A percentile compares a stretch with the other conserved stretches of the same genome.
Conservation (phyloP, 306 rosid species). For the Carpinus viminea region DNA sequence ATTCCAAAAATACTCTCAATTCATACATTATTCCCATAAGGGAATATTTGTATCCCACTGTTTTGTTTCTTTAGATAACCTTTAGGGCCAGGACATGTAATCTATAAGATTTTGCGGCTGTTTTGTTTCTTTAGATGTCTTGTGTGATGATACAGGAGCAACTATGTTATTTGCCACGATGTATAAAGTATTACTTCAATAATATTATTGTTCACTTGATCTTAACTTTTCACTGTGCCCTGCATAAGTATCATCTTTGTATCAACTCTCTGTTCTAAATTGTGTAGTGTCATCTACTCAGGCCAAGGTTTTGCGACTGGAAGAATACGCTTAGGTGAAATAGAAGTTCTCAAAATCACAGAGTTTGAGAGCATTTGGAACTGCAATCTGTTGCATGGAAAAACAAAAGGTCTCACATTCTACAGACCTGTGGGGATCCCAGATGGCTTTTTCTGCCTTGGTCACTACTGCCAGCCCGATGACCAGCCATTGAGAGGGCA, state of each 20-base stretch:
- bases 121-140: not conserved
- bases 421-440: slow-evolving; percentile 75
- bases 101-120: too few species aligned
- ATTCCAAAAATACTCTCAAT: too few species aligned
- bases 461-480: slow-evolving; percentile 71
- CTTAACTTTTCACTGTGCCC: not conserved
- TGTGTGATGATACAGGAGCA: not conserved
- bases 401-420: slow-evolving; percentile 57
- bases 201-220: not conserved
- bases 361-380: slow-evolving; percentile 68
- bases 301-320: slow-evolving; percentile 77
- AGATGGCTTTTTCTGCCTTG: slow-evolving; percentile 75
- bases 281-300: slow-evolving; percentile 30
- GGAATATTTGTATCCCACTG: too few species aligned
- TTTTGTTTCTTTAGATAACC: too few species aligned
- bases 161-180: not conserved
- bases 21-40: too few species aligned
- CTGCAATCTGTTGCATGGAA: slow-evolving; percentile 45
- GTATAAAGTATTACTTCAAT: not conserved
- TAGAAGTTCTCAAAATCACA: slow-evolving; percentile 53
- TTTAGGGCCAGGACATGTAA: too few species aligned
- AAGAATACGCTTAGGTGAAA: slow-evolving; percentile 73
- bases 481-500: slow-evolving; percentile 66
- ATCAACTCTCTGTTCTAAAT: slow-evolving; percentile 25
- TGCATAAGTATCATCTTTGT: slow-evolving; percentile 22